Conservation (phyloP, 176 grass and related monocot species). For the Eleusine indica region DNA sequence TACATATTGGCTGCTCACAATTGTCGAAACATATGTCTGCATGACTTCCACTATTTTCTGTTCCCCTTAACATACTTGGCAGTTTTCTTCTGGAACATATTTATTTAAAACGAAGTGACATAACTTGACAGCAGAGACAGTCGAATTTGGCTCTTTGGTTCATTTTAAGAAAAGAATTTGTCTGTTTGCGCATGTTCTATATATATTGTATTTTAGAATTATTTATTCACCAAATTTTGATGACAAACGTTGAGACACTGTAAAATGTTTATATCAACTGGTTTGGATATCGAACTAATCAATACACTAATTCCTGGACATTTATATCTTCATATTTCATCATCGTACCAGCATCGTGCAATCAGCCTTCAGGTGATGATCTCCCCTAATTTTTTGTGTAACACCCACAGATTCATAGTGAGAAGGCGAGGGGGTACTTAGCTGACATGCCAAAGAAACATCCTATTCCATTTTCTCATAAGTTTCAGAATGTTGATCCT, state of each 20-base stretch:
- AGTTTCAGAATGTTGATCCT: constrained; percentile 73
- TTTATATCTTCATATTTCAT: constrained; percentile 14
- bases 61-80: constrained; percentile 11
- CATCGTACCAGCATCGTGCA: constrained; percentile 29
- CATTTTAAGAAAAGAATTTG: neutral
- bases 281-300: neutral
- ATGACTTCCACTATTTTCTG: constrained; percentile 4
- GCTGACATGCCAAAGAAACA: constrained; percentile 64
- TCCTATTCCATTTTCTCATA: constrained; percentile 58
- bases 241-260: neutral
- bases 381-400: constrained; percentile 28
- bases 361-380: constrained; percentile 14
- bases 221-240: constrained; percentile 21
- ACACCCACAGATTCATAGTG: constrained; percentile 75
- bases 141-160: neutral
- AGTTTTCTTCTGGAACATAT: constrained; percentile 23
- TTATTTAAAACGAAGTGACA: constrained; percentile 24
- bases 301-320: constrained; percentile 18
- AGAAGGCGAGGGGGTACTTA: constrained; percentile 79
- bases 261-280: neutral
- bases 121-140: constrained; percentile 2
- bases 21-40: neutral
- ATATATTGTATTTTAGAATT: constrained; percentile 1
- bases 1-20: constrained; percentile 10
- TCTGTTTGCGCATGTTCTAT: constrained; percentile 8